These are phyloP conservation scores for Geotrichum cucujoidarum DNA, from an alignment of 1,139 yeast species.

Conservation along the genomic window DNA sequence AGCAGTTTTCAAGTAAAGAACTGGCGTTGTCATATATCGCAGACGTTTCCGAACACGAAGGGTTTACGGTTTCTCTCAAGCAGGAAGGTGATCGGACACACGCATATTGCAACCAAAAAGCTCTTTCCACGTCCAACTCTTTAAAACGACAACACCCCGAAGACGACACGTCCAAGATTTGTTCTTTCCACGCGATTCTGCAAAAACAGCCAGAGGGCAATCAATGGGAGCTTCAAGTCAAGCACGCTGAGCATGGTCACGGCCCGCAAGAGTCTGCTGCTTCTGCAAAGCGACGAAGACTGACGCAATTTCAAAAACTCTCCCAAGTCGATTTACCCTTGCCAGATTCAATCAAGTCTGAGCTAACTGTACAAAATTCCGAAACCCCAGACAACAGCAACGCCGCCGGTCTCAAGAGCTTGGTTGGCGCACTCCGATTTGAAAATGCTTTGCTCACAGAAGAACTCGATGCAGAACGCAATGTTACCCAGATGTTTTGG, in stretches of 20 bases:
- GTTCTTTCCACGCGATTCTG: slow-evolving; percentile 14
- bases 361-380: background rate
- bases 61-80: slow-evolving; percentile 8
- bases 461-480: slow-evolving; percentile 16
- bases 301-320: slow-evolving; percentile 18
- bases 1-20: slow-evolving; percentile 3
- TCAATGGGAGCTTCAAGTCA: slow-evolving; percentile 7
- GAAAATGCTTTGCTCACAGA: slow-evolving; percentile 20
- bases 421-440: slow-evolving; percentile 19
- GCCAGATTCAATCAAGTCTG: background rate
- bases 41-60: slow-evolving; percentile 13
- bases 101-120: too few relatives aligned
- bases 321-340: slow-evolving; percentile 12
- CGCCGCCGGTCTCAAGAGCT: slow-evolving; percentile 16
- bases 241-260: slow-evolving; percentile 16
- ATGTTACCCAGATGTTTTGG: slow-evolving; percentile 19
- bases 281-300: slow-evolving; percentile 12
- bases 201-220: background rate
- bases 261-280: slow-evolving; percentile 19
- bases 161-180: slow-evolving; percentile 3
- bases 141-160: too few relatives aligned
- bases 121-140: too few relatives aligned
- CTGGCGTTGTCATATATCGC: slow-evolving; percentile 6
- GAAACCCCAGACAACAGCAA: background rate
- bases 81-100: background rate